phyloP scores from a whole-genome alignment of 805 yeast species.

The Yamadazyma tumulicola region DNA sequence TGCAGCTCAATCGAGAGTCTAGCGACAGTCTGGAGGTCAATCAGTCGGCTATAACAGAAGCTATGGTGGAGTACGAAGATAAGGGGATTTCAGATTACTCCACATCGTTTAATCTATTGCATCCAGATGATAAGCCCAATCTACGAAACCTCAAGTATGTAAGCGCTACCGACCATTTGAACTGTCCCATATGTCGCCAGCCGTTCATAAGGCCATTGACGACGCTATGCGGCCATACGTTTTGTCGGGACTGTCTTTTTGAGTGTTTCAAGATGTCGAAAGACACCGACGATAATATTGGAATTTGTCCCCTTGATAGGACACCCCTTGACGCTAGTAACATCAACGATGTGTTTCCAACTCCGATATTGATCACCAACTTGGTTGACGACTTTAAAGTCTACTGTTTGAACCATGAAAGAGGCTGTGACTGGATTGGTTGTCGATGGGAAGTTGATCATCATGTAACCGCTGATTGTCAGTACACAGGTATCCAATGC shows the following conservation, averaged over 20 bases:
- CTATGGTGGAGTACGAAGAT: too few species aligned
- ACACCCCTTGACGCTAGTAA: conserved; percentile 38
- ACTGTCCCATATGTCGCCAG: conserved; percentile 65
- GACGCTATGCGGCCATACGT: conserved; percentile 67
- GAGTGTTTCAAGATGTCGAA: conserved; percentile 41
- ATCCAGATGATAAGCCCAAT: conserved; percentile 20
- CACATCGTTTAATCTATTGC: not conserved
- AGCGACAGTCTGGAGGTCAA: too few species aligned
- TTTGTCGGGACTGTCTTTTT: conserved; percentile 53
- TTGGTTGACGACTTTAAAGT: conserved; percentile 61
- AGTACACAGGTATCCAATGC: conserved; percentile 34
- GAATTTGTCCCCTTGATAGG: conserved; percentile 59
- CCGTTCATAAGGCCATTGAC: conserved; percentile 60
- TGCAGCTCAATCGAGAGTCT: too few species aligned
- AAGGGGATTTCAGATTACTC: too few species aligned
- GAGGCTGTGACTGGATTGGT: conserved; percentile 59
- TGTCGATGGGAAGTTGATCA: conserved; percentile 55
- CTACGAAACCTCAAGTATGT: conserved; percentile 27
- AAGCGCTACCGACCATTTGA: conserved; percentile 29
- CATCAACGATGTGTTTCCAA: conserved; percentile 33
- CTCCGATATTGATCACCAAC: conserved; percentile 58
- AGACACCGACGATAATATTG: conserved; percentile 15
- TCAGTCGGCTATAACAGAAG: too few species aligned
- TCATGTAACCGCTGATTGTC: conserved; percentile 42
- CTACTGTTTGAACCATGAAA: conserved; percentile 44